Evolutionary conservation across 192 early-diverging fungal species (phyloP).

Genomic region (Spinellus fusiger): DNA sequence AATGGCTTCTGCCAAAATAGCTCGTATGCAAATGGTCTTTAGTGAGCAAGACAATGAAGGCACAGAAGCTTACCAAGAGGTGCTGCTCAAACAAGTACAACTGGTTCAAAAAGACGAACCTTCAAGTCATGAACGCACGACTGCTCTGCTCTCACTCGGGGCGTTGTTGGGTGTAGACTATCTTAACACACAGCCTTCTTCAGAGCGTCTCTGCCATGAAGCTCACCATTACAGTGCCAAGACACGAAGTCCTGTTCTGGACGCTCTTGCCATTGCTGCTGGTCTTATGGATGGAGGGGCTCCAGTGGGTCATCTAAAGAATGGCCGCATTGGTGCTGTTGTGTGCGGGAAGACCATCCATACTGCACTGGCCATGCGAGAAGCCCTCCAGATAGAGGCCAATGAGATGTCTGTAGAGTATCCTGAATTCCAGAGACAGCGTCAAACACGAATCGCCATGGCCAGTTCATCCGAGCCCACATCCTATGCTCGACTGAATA

Average conservation of each 20-base stretch:
- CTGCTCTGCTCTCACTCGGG: conserved; percentile 25
- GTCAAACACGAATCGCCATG: neutral
- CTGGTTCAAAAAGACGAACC: conserved; percentile 7
- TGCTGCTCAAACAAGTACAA: conserved; percentile 9
- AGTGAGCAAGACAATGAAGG: neutral
- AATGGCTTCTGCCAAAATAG: conserved; percentile 15
- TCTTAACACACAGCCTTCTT: neutral
- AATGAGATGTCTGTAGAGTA: neutral
- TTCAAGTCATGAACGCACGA: conserved; percentile 7
- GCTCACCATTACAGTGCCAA: neutral
- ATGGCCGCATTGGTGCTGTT: conserved; percentile 40
- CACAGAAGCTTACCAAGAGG: conserved; percentile 5
- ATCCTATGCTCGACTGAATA: conserved; percentile 39
- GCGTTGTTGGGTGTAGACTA: conserved; percentile 24
- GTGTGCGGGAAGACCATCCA: conserved; percentile 35
- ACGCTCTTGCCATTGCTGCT: conserved; percentile 16
- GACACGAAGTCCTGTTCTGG: conserved; percentile 5
- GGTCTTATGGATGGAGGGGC: conserved; percentile 8
- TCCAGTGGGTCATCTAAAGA: conserved; percentile 34
- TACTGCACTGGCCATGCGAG: conserved; percentile 15
- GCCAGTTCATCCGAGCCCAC: conserved; percentile 41
- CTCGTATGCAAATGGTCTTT: conserved; percentile 1
- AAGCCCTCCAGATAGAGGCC: neutral
- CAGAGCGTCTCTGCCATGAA: conserved; percentile 4
- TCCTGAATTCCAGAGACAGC: neutral